Evolutionary conservation across 2,329 filamentous ascomycete genomes (phyloP), one percentile per base, ranked within the genome.

Genomic region (Bisporella sp.): DNA sequence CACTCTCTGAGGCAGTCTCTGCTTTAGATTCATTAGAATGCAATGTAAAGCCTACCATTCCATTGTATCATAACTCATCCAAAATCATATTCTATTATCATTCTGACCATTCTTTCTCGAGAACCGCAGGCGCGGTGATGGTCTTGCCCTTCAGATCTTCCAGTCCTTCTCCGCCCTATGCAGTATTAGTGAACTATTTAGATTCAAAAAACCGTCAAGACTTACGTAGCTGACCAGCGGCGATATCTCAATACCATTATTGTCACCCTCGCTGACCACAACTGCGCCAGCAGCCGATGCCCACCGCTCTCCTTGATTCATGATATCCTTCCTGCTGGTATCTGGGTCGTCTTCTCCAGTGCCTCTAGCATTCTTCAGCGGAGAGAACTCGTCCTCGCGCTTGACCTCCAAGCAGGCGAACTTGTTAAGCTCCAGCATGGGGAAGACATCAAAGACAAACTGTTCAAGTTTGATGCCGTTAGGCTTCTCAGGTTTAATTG

Each of bases 391-490:
- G 61, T 99, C 93, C 74, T 96, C 91, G 54, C 93, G 89, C 69
- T 84, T 89, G 47, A 99, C 93, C 72, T 99, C 93, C 73, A 97
- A 85, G 70, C 85, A 95, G 29, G 91, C 93, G 65, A 99, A 99
- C 72, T 95, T 90, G 59, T 84, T 78, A 57, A 99, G 81, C 13
- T 84, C 74, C 47, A 95, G 76, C 75, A 92, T 79, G 54, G 92
- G 91, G 78, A 99, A 99, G 65, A 95, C 93, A 67, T 99, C 93
- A 66, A 99, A 99, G 54, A 99, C 91, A 63, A 97, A 99, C 71
- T 97, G 93, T 78, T 99, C 93, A 39, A 99, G 81, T 78, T 99
- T 99, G 79, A 99, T 91, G 59, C 93, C 93, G 66, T 99, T 99
- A 57, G 93, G 89, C 74, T 90, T 93, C 68, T 90, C 84, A 3